Conservation (phyloP, 371 early-diverging fungal species). For the Mucor ambiguus region DNA sequence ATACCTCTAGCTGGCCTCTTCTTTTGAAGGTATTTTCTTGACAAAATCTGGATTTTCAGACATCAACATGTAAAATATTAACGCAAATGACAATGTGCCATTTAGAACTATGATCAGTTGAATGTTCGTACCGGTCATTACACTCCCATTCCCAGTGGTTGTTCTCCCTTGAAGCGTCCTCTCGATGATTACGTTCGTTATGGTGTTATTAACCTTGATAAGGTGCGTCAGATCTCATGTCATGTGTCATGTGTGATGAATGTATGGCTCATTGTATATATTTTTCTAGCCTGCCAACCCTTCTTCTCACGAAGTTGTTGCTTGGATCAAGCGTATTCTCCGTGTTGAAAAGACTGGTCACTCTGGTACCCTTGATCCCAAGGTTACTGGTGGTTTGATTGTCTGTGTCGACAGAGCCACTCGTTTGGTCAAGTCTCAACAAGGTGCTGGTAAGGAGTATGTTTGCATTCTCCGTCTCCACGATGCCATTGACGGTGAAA, state of each 20-base stretch:
- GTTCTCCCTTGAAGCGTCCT: conserved; percentile 95
- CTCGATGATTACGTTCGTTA: conserved; percentile 93
- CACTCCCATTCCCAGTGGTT: conserved; percentile 97
- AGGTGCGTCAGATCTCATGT: conserved; percentile 26
- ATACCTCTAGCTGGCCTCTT: conserved; percentile 96
- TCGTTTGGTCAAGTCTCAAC: conserved; percentile 99
- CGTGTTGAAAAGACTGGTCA: conserved; percentile 99
- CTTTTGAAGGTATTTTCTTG: conserved; percentile 77
- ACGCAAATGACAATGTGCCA: background rate
- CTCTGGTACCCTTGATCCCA: conserved; percentile 99
- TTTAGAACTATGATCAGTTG: conserved; percentile 96
- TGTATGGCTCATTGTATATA: background rate
- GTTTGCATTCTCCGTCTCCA: conserved; percentile 97
- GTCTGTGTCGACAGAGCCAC: conserved; percentile 99
- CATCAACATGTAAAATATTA: background rate
- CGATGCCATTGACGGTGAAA: conserved; percentile 88
- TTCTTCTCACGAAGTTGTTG: conserved; percentile 99
- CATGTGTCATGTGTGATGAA: background rate
- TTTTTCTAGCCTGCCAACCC: conserved; percentile 96
- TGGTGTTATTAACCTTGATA: conserved; percentile 95
- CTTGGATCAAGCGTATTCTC: conserved; percentile 99
- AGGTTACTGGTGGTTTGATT: conserved; percentile 99
- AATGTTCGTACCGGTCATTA: conserved; percentile 97
- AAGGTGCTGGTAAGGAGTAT: conserved; percentile 99
- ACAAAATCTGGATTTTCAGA: background rate